phyloP scores from a whole-genome alignment of 306 rosid species.

The Fragaria vesca region DNA sequence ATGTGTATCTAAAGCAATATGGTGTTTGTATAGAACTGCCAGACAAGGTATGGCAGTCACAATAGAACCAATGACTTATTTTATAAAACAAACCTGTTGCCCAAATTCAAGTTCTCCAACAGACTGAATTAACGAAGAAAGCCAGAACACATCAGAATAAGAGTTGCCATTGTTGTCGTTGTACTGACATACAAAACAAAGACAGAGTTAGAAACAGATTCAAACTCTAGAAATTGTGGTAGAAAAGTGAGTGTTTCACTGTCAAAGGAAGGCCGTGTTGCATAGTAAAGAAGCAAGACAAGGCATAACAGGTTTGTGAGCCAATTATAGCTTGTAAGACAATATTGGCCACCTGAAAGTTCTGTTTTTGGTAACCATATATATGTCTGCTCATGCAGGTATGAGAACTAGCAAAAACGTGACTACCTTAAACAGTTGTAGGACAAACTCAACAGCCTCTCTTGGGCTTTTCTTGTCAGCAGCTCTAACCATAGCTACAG shows the following conservation, averaged over 20 bases:
- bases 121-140: slow-evolving; percentile 85
- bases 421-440: slow-evolving; percentile 84
- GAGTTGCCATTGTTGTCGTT: slow-evolving; percentile 93
- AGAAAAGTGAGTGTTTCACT: neutral
- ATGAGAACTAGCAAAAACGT: slow-evolving; percentile 4
- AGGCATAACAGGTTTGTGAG: neutral
- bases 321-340: neutral
- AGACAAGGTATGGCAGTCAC: slow-evolving; percentile 3
- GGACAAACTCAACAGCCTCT: slow-evolving; percentile 92
- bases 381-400: neutral
- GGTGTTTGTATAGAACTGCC: neutral
- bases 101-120: slow-evolving; percentile 94
- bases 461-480: slow-evolving; percentile 93
- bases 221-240: neutral
- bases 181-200: slow-evolving; percentile 52
- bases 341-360: neutral
- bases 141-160: slow-evolving; percentile 96
- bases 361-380: neutral
- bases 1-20: neutral
- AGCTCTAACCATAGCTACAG: slow-evolving; percentile 81
- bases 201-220: neutral
- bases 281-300: slow-evolving; percentile 8
- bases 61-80: neutral
- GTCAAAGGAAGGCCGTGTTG: neutral
- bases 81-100: slow-evolving; percentile 66